Evolutionary conservation across 1,284 basidiomycete genomes (phyloP).

Genomic region (Papiliotrema flavescens): DNA sequence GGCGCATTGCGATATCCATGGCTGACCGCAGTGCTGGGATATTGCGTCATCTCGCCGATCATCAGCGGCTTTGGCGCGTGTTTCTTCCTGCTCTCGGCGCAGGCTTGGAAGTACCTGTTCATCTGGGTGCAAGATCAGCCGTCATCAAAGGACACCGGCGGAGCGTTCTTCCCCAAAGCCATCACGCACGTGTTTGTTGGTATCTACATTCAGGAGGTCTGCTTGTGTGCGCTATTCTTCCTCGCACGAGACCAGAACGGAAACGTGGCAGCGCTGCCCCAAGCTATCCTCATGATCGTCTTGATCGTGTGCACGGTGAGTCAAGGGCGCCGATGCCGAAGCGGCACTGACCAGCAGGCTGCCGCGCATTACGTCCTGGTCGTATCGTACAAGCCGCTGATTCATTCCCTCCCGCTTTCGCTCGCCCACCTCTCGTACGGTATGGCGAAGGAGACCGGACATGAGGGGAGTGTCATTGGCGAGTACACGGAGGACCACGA

Average conservation of each 20-base stretch:
- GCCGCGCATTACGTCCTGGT: conserved; percentile 66
- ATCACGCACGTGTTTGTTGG: conserved; percentile 92
- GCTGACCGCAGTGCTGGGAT: conserved; percentile 58
- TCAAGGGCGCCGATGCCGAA: conserved; percentile 29
- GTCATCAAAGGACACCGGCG: conserved; percentile 75
- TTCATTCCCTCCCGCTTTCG: conserved; percentile 65
- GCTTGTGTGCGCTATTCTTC: conserved; percentile 84
- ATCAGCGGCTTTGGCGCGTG: conserved; percentile 84
- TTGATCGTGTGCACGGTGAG: conserved; percentile 74
- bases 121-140: conserved; percentile 73
- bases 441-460: conserved; percentile 38
- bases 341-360: conserved; percentile 49
- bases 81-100: conserved; percentile 80
- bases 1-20: conserved; percentile 23
- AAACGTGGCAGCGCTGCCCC: conserved; percentile 60
- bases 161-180: conserved; percentile 92
- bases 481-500: conserved; percentile 15
- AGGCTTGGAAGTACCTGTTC: conserved; percentile 86
- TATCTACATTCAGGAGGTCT: conserved; percentile 76
- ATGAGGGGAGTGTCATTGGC: conserved; percentile 28
- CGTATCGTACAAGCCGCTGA: conserved; percentile 58
- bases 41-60: conserved; percentile 88
- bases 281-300: conserved; percentile 78
- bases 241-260: conserved; percentile 59
- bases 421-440: conserved; percentile 67